phyloP scores from a whole-genome alignment of 495 filamentous ascomycete species.

The Cudoniella acicularis region DNA sequence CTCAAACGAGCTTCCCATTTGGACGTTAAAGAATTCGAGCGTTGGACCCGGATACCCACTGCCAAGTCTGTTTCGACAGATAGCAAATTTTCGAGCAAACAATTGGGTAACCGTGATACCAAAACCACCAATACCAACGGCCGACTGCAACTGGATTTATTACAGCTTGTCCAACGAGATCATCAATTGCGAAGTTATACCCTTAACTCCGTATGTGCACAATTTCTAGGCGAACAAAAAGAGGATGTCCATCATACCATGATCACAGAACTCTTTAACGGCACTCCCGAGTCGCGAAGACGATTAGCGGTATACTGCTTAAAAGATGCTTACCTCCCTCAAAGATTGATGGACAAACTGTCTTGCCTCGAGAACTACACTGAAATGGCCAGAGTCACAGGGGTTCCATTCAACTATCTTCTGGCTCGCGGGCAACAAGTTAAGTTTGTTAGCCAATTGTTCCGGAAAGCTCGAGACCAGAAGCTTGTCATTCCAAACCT shows the following conservation, averaged over 20 bases:
- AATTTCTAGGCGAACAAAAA: conserved; percentile 96
- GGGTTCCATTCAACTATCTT: conserved; percentile 94
- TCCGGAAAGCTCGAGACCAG: conserved; percentile 89
- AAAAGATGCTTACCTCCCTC: conserved; percentile 95
- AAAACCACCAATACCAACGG: conserved; percentile 93
- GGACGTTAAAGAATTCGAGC: conserved; percentile 71
- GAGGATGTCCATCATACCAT: conserved; percentile 99
- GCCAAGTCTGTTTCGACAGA: conserved; percentile 64
- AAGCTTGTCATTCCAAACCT: conserved; percentile 90
- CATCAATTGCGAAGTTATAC: conserved; percentile 96
- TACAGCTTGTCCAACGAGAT: conserved; percentile 91
- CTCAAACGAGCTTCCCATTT: conserved; percentile 84
- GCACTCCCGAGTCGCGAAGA: conserved; percentile 84
- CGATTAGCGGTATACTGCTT: conserved; percentile 93
- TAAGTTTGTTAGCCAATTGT: conserved; percentile 96
- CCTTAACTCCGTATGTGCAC: conserved; percentile 92
- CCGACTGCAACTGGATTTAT: conserved; percentile 85
- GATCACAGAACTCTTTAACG: conserved; percentile 97
- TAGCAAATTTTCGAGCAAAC: conserved; percentile 91
- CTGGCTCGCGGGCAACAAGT: conserved; percentile 92
- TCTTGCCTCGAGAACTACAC: conserved; percentile 98
- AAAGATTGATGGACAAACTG: conserved; percentile 93
- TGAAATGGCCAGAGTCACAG: conserved; percentile 99
- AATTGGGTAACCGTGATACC: conserved; percentile 96
- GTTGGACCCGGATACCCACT: conserved; percentile 72